Conservation (phyloP, 768 basidiomycete species). For the Mycena olivaceomarginata region DNA sequence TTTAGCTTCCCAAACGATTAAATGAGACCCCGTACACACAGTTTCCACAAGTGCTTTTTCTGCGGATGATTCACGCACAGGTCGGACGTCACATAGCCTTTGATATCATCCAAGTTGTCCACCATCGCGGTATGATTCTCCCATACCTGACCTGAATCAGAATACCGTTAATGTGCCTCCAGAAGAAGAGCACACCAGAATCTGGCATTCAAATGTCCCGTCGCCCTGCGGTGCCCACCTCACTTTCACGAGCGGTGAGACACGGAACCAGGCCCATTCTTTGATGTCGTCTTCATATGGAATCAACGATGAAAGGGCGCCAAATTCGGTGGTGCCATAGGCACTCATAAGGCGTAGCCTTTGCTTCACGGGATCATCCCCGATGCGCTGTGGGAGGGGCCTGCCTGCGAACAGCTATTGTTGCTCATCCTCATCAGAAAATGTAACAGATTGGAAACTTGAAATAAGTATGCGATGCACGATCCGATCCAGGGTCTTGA, state of each 20-base stretch:
- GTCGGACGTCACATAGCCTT: slow-evolving; percentile 63
- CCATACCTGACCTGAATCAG: no score
- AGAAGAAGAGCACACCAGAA: slow-evolving; percentile 52
- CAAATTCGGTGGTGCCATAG: slow-evolving; percentile 58
- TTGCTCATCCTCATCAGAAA: slow-evolving; percentile 27
- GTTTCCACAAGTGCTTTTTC: slow-evolving; percentile 57
- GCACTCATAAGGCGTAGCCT: slow-evolving; percentile 43
- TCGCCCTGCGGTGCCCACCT: slow-evolving; percentile 60
- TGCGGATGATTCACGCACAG: slow-evolving; percentile 60
- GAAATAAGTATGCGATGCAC: slow-evolving; percentile 46
- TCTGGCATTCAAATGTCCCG: slow-evolving; percentile 60
- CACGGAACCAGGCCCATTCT: slow-evolving; percentile 58
- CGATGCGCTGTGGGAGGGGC: no score
- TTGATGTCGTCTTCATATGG: slow-evolving; percentile 42
- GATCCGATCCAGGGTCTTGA: slow-evolving; percentile 51
- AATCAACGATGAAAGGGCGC: slow-evolving; percentile 41
- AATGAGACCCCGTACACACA: slow-evolving; percentile 45
- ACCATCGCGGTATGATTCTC: neutral
- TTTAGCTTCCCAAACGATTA: neutral
- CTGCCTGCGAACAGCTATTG: slow-evolving; percentile 53
- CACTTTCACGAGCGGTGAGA: slow-evolving; percentile 41
- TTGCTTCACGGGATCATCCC: slow-evolving; percentile 50
- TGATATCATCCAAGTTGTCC: slow-evolving; percentile 57
- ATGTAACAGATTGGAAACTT: neutral
- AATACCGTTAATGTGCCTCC: no score